Conservation (phyloP, 345 rosid genomes). For the Crucihimalaya himalaica region DNA sequence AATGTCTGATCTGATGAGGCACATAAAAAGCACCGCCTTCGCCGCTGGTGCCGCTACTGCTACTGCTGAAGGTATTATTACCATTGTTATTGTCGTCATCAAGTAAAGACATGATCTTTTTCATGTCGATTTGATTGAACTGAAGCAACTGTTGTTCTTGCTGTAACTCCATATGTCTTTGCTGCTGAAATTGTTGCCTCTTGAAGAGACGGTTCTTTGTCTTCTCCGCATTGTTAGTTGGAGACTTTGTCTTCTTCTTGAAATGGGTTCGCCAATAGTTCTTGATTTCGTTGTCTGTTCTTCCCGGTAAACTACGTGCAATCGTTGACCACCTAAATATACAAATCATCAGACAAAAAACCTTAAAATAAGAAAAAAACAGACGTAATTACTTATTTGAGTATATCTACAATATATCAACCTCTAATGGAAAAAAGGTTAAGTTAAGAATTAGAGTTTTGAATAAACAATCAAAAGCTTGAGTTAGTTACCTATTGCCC, state of each 20-base stretch:
- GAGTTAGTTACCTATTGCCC: slow-evolving; percentile 72
- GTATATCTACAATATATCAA: neutral
- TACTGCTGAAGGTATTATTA: slow-evolving; percentile 26
- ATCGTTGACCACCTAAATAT: slow-evolving; percentile 84
- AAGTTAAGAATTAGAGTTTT: too few species aligned
- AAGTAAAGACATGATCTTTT: slow-evolving; percentile 54
- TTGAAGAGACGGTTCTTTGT: slow-evolving; percentile 58
- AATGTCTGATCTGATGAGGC: slow-evolving; percentile 51
- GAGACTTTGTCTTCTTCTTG: slow-evolving; percentile 69
- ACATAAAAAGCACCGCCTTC: slow-evolving; percentile 37
- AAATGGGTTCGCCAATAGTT: slow-evolving; percentile 97
- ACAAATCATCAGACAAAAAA: slow-evolving; percentile 1
- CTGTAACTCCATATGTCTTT: slow-evolving; percentile 47
- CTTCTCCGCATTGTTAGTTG: slow-evolving; percentile 51
- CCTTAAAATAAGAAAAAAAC: neutral
- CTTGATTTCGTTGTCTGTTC: slow-evolving; percentile 92
- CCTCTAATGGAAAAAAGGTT: neutral
- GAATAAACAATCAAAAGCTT: neutral
- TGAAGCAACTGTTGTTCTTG: slow-evolving; percentile 55
- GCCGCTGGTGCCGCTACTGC: slow-evolving; percentile 30
- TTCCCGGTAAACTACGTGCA: slow-evolving; percentile 89
- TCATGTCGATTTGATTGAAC: slow-evolving; percentile 61
- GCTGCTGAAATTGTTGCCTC: slow-evolving; percentile 76
- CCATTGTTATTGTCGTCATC: slow-evolving; percentile 45
- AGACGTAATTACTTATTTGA: neutral